Conservation (phyloP, 257 asterid genomes). For the Sherardia arvensis region DNA sequence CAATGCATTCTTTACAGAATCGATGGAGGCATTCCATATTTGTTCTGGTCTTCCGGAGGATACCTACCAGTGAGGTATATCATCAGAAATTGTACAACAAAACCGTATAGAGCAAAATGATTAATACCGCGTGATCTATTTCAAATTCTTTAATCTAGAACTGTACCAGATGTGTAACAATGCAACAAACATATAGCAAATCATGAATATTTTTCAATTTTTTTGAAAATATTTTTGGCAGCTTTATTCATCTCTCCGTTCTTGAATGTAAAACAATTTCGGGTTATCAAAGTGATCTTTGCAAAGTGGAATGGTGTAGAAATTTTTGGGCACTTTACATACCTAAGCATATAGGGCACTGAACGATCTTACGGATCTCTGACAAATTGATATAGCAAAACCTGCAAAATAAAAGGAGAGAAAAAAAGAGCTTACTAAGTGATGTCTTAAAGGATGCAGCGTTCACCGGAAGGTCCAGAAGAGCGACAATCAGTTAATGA, state of each 20-base stretch:
- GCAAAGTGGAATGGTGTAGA: neutral
- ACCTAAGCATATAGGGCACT: slow-evolving; percentile 98
- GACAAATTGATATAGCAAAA: slow-evolving; percentile 58
- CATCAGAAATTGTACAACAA: no score
- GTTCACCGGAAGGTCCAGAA: neutral
- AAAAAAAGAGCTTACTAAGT: neutral
- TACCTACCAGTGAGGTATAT: no score
- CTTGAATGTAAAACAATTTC: neutral
- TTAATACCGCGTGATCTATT: no score
- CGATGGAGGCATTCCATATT: no score
- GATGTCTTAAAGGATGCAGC: neutral
- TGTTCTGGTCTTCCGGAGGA: no score
- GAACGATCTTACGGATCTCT: slow-evolving; percentile 90
- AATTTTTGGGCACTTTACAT: slow-evolving; percentile 7
- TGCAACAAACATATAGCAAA: no score
- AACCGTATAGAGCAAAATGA: no score
- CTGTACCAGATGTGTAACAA: no score
- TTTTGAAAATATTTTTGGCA: neutral
- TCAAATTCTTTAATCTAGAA: no score
- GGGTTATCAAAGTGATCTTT: neutral
- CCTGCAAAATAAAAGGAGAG: slow-evolving; percentile 27
- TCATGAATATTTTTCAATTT: no score
- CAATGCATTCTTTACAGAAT: no score
- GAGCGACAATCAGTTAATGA: no score
- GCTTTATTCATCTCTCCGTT: neutral